Base-by-base conservation (phyloP, 805 yeast species). In the Blastobotrys attinorum region DNA sequence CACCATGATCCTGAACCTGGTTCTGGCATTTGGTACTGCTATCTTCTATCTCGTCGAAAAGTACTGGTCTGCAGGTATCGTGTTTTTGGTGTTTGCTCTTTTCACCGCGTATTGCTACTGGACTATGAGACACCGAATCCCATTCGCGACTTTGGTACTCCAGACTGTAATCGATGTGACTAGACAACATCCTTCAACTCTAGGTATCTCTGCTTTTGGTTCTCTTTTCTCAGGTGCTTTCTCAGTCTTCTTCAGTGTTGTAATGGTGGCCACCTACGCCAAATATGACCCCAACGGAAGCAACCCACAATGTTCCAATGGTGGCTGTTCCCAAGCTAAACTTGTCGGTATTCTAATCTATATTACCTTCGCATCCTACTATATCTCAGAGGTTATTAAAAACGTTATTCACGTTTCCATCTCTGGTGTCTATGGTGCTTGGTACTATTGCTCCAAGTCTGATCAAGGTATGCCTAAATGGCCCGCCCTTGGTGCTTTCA, bases 391-490 rank as follows among this genome's bases (percentile, higher is more conserved):
- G 63, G 92, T 88, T 16, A 69, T 85, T 46, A 79, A 80, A 63
- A 87, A 84, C 55, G 71, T 84, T 13, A 79, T 87, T 31, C 95
- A 89, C 57, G 83, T 82, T 18, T 76, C 88, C 1, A 79, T 86
- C 38, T 73, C 90, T 20, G 95, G 95, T 21, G 77, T 87, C 16
- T 89, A 76, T 59, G 96, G 96, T 7, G 76, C 90, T 6, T 89
- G 97, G 96, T 88, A 85, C 63, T 89, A 86, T 63, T 73, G 83
- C 62, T 74, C 83, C 16, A 70, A 71, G 44, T 76, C 87, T 10
- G 87, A 81, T 58, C 82, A 81, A 59, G 88, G 88, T 2, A 81
- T 76, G 67, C 95, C 96, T 25, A 71, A 59, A 54, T 72, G 75
- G 68, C 90, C 95, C 2, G 92, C 94, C 0, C 66, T 80, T 48